Conservation (phyloP, 2,329 filamentous ascomycete genomes). For the Cladosporium sp. region DNA sequence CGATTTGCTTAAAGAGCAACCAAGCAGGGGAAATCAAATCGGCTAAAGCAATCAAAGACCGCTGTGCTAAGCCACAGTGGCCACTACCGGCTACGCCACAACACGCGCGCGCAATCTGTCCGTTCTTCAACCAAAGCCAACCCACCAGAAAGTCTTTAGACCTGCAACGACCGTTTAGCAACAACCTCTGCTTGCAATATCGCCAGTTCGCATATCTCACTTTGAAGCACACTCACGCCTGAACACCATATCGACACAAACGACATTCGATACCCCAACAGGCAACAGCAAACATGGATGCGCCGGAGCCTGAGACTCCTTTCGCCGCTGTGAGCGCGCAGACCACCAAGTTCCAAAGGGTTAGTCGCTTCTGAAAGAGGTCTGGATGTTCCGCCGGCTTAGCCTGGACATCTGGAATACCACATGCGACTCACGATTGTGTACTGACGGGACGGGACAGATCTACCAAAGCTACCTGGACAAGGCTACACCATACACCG, state of each 20-base stretch:
- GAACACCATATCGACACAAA: not conserved
- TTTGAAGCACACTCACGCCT: not conserved
- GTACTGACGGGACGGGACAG: constrained; percentile 42
- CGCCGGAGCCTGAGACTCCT: constrained; percentile 82
- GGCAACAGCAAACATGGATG: constrained; percentile 61
- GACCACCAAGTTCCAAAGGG: constrained; percentile 68
- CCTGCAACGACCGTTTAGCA: not conserved
- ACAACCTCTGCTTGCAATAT: not conserved
- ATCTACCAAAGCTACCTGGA: constrained; percentile 93
- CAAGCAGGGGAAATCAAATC: too few relatives aligned
- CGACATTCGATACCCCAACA: not conserved
- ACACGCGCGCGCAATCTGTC: too few relatives aligned
- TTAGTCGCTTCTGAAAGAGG: not conserved
- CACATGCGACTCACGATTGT: not conserved
- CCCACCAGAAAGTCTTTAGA: not conserved
- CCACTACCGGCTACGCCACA: too few relatives aligned
- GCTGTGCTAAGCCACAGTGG: too few relatives aligned
- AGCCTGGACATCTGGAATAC: too few relatives aligned
- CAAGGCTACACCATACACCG: constrained; percentile 81
- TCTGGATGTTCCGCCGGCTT: not conserved
- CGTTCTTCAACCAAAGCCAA: not conserved
- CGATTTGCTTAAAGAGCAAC: too few relatives aligned
- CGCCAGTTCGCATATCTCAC: not conserved
- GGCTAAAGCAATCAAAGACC: too few relatives aligned
- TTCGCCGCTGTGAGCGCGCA: constrained; percentile 86